Percentiles rank a stretch among this genome's conserved stretches.
Evolutionary conservation across 2,329 filamentous ascomycete genomes (phyloP).

Genomic region (Phyllosticta ampelicida): DNA sequence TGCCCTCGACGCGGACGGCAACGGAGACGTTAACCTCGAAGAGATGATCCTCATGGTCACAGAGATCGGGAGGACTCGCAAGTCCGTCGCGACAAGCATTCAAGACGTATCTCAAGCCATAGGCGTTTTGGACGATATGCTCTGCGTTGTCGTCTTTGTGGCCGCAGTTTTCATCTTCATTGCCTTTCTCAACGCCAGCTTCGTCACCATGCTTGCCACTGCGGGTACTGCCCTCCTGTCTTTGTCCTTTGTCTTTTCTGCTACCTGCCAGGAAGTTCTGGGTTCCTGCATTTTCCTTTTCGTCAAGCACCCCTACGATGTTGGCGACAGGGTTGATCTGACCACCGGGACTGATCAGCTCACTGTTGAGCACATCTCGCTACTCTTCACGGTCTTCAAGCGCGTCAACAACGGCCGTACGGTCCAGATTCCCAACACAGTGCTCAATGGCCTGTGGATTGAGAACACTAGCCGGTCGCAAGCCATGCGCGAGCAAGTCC

Average conservation of each 20-base stretch:
- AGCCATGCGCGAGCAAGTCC: slow-evolving; percentile 78
- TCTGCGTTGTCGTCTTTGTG: slow-evolving; percentile 70
- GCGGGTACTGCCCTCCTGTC: slow-evolving; percentile 87
- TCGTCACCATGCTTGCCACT: slow-evolving; percentile 75
- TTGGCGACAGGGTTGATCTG: slow-evolving; percentile 88
- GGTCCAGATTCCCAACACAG: slow-evolving; percentile 77
- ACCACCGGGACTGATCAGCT: slow-evolving; percentile 49
- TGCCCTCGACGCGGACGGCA: slow-evolving; percentile 72
- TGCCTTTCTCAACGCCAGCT: slow-evolving; percentile 78
- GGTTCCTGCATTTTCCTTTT: slow-evolving; percentile 98
- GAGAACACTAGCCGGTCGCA: slow-evolving; percentile 88
- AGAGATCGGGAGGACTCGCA: slow-evolving; percentile 74
- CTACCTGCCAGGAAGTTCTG: slow-evolving; percentile 88
- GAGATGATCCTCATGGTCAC: slow-evolving; percentile 87
- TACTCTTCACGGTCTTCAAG: slow-evolving; percentile 87
- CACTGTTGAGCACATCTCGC: slow-evolving; percentile 84
- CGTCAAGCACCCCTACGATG: slow-evolving; percentile 95
- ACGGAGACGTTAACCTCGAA: slow-evolving; percentile 88
- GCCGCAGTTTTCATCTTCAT: slow-evolving; percentile 78
- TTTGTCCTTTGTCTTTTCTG: slow-evolving; percentile 91
- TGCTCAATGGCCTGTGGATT: slow-evolving; percentile 86
- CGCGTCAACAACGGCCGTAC: slow-evolving; percentile 72
- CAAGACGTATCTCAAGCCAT: slow-evolving; percentile 95
- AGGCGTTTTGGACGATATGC: slow-evolving; percentile 75
- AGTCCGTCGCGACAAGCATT: slow-evolving; percentile 86